Base-by-base conservation (phyloP, 2,329 filamentous ascomycete species). In the Diaporthe sp. region DNA sequence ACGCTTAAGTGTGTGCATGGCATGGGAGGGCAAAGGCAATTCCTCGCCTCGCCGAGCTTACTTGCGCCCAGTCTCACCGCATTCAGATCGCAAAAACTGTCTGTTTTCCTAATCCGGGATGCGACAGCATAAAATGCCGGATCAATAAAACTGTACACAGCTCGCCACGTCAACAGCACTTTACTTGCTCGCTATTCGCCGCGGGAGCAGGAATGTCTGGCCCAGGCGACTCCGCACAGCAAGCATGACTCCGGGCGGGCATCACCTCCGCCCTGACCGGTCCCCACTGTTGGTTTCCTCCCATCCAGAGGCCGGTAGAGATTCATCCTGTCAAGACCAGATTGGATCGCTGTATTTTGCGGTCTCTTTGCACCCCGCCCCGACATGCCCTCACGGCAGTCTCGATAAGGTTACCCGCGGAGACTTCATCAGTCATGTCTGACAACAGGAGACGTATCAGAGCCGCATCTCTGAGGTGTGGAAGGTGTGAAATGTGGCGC, bases 391-490 rank as follows among this genome's bases (percentile, higher is more conserved):
- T 22, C 46, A 22, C 46, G 65, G 65, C 46, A 53, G 31, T 55
- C 65, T 70, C 22, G 12, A 28, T 70, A 70, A 70, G 65, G 65
- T 70, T 70, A 55, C 65, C 65, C 65, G 65, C 65, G 31, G 46
- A 42, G 65, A 68, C 46, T 68, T 25, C 46, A 53, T 42, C 65
- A 70, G 65, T 70, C 65, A 70, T 67, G 65, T 55, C 65, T 51
- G 49, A 70, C 46, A n/a, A 55, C 49, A 9, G 65, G 65, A 70
- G 65, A 70, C 49, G 65, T 70, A 55, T 70, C 65, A 70, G 65
- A 70, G 65, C 65, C 65, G 65, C 65, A 55, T 70, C 65, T 53
- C 49, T 55, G 49, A 55, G 49, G 65, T 70, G 65, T 70, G 65
- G 46, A 70, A 25, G 28, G 65, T 55, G 49, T 55, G 34, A 70